Base-by-base conservation (phyloP, 1,139 yeast species). In the Taiozyma onychis region DNA sequence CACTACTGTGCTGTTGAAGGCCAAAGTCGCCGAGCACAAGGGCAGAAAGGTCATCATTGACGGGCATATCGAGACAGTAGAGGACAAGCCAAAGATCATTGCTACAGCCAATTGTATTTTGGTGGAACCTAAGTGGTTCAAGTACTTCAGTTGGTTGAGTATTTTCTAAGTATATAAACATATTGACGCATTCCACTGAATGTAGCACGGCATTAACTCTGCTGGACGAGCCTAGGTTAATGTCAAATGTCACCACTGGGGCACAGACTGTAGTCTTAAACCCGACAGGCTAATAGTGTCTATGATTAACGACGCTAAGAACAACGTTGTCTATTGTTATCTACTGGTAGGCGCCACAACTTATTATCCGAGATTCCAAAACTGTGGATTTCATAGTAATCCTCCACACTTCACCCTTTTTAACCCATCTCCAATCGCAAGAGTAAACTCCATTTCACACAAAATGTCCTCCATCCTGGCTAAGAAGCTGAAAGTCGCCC, bases 101-200 rank as follows among this genome's bases (percentile, higher is more conserved):
- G 93, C 90, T 1, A 67, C 70, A 18, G 86, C 88, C 0, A 68
- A 67, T 32, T 85, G 91, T 65, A 68, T 85, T 0, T 69, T 86
- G 50, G 90, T 86, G 2, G 91, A 86, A 59, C 95, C 95, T 10
- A 81, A 73, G 60, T 86, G 95, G 95, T 85, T 85, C 70, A 83
- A 80, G 61, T 84, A 79, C 59, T 71, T 85, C 48, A 63, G 72
- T n/a, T 84, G 89, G 88, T 67, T 83, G 35, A 64, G 65, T 32
- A 52, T 69, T 27, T 67, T 67, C 47, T 64, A 48, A 28, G 6
- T 14, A 4, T 32, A 32, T 14, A 18, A 18, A 2, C 18, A 10
- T n/a, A n/a, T n/a, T n/a, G 35, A 32, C 3, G 35, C 35, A 32
- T n/a, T 1, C 6, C 35, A 14, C 35, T 14, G 18, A 8, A 27